These are phyloP conservation scores for Halophytophthora polymorphica DNA, from an alignment of 352 stramenopile genomes.

Conservation along the genomic window DNA sequence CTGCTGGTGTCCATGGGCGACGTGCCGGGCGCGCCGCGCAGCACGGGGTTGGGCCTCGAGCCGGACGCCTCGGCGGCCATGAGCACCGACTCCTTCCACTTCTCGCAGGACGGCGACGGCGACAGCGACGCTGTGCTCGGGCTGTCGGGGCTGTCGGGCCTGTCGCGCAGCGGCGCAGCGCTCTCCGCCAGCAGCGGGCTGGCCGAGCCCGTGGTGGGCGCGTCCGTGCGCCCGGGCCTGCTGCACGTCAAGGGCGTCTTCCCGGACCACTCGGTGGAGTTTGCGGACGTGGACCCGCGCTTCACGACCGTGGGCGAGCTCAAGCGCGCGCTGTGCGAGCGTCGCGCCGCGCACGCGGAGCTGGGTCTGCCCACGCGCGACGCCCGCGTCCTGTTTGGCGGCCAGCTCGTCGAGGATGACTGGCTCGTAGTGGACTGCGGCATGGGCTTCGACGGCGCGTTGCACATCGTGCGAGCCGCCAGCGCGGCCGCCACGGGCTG, in stretches of 20 bases:
- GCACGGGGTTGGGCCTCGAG: conserved; percentile 6
- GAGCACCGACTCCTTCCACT: conserved; percentile 37
- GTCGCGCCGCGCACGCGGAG: conserved; percentile 38
- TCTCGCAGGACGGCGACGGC: conserved; percentile 11
- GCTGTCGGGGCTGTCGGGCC: too few species aligned
- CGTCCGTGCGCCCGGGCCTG: conserved; percentile 46
- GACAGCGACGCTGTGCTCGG: conserved; percentile 7
- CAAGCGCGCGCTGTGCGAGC: conserved; percentile 58
- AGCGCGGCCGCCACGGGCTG: conserved; percentile 3
- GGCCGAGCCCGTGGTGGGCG: conserved; percentile 41
- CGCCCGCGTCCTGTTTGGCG: conserved; percentile 73
- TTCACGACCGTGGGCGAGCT: conserved; percentile 71
- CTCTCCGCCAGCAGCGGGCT: not conserved
- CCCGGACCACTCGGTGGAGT: conserved; percentile 78
- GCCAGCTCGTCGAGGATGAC: conserved; percentile 70
- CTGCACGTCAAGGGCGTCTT: conserved; percentile 85
- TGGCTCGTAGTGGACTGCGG: conserved; percentile 83
- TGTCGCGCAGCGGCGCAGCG: not conserved
- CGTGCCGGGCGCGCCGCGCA: conserved; percentile 6
- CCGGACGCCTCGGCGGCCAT: conserved; percentile 11
- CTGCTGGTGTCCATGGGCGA: conserved; percentile 66
- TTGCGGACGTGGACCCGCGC: conserved; percentile 70
- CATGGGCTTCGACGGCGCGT: conserved; percentile 61
- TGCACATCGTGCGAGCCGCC: conserved; percentile 59
- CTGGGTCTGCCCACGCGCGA: conserved; percentile 44